These are phyloP conservation scores for Aegilops sharonensis DNA, from an alignment of 176 grass and related monocot genomes.

Conservation along the genomic window DNA sequence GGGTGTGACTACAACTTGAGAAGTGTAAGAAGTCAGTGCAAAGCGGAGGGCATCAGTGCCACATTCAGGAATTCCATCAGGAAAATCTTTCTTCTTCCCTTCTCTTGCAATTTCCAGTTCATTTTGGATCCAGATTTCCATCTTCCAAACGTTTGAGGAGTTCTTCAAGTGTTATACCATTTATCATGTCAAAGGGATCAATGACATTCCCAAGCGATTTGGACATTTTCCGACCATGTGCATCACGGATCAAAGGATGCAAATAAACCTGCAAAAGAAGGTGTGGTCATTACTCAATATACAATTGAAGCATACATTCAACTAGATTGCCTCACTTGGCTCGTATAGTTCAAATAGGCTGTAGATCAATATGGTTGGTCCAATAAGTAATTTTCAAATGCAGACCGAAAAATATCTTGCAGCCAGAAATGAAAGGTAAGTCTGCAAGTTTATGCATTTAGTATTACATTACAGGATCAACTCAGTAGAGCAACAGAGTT, in stretches of 20 bases:
- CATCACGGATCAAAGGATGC: constrained; percentile 90
- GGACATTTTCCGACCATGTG: constrained; percentile 84
- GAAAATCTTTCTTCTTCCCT: constrained; percentile 75
- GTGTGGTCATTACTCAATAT: not conserved
- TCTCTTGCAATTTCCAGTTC: constrained; percentile 63
- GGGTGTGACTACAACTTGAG: constrained; percentile 53
- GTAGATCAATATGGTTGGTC: not conserved
- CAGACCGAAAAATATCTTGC: too few relatives aligned
- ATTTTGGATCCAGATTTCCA: constrained; percentile 82
- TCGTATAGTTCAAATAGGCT: not conserved
- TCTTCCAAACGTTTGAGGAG: constrained; percentile 78
- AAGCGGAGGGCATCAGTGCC: constrained; percentile 91
- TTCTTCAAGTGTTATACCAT: constrained; percentile 64
- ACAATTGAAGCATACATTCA: not conserved
- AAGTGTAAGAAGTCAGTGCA: constrained; percentile 74
- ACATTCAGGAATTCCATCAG: constrained; percentile 92
- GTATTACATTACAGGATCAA: not conserved
- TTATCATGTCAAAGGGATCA: constrained; percentile 89
- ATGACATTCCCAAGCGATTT: constrained; percentile 85
- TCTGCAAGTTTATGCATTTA: constrained; percentile 7
- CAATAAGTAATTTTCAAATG: not conserved
- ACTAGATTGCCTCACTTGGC: not conserved
- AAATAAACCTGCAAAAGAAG: constrained; percentile 67
- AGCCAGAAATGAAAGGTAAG: not conserved
- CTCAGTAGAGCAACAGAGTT: not conserved